Percentiles rank a stretch among this genome's conserved stretches.
Evolutionary conservation across 2,329 filamentous ascomycete species (phyloP).

Genomic region (Sordariomycetes sp.): DNA sequence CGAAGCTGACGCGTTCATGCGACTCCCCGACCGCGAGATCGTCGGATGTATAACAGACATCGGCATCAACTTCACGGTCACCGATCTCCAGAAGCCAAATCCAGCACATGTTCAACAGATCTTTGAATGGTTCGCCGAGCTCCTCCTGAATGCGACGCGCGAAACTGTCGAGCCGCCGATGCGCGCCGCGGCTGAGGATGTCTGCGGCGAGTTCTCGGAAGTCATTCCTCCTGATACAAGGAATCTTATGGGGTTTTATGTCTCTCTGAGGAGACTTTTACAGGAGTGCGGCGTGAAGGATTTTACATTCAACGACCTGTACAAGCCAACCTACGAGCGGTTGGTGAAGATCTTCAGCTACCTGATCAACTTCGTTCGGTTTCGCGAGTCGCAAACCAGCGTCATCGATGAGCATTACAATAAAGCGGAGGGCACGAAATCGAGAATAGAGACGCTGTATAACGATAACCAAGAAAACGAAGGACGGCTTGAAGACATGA

Average conservation of each 20-base stretch:
- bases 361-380: constrained; percentile 97
- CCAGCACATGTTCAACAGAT: constrained; percentile 93
- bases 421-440: constrained; percentile 77
- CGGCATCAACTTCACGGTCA: constrained; percentile 76
- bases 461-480: constrained; percentile 83
- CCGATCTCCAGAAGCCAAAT: constrained; percentile 89
- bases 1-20: constrained; percentile 50
- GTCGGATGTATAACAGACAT: constrained; percentile 97
- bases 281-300: constrained; percentile 86
- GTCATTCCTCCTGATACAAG: constrained; percentile 80
- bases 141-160: constrained; percentile 87
- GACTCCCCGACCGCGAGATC: constrained; percentile 65
- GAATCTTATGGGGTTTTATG: constrained; percentile 93
- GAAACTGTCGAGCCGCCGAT: constrained; percentile 93
- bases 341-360: constrained; percentile 95
- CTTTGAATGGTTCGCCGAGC: constrained; percentile 94
- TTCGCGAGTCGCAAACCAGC: constrained; percentile 82
- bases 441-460: constrained; percentile 78
- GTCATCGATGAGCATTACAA: constrained; percentile 93
- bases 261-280: constrained; percentile 70
- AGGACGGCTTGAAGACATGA: constrained; percentile 69
- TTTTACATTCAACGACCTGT: constrained; percentile 87
- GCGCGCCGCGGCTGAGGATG: constrained; percentile 80
- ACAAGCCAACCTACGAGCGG: constrained; percentile 81
- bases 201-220: constrained; percentile 77